Evolutionary conservation across 2,329 filamentous ascomycete genomes (phyloP), one percentile per base, ranked within the genome.

Genomic region (Epichloe amarillans): DNA sequence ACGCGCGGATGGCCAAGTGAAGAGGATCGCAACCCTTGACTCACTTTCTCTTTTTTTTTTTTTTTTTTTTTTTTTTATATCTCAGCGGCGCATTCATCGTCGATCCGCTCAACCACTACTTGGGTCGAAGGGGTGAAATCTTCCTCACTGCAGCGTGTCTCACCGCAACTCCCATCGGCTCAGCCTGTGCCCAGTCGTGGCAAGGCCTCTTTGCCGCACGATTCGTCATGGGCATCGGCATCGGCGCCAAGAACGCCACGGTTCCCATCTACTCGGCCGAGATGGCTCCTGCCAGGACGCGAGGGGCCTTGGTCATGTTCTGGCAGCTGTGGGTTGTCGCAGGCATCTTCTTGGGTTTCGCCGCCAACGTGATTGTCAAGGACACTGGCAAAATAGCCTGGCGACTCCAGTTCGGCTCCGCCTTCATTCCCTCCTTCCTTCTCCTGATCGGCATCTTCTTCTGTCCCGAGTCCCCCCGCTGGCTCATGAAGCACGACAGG

Each of bases 261-360:
- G 78, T 83, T 0, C 85, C 86, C 0, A 80, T 89, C 40, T 89
- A 86, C 59, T 82, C 83, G 0, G 84, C 85, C 1, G 85, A 88
- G 61, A 84, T 79, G 53, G 76, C 80, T 0, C 84, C 84, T 0
- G 78, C 83, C 1, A 61, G 71, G 1, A 79, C 86, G 47, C 76
- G 84, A 56, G 83, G 84, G 55, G 84, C 82, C 11, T 71, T 91
- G 3, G 85, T 89, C 56, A 90, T 91, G 85, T 83, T 82, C 56
- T 91, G 86, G 85, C 74, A 66, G 54, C 58, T 67, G 8, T 67
- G 64, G 61, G 62, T 66, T 45, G 61, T 58, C 21, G 46, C 41
- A 53, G 69, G 69, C 21, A 71, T 72, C 52, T 66, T 70, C 56
- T 53, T 71, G 14, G 76, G 76, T 26, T 76, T 71, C 59, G 69